Evolutionary conservation across 495 filamentous ascomycete species (phyloP).

Genomic region (Daldinia caldariorum): DNA sequence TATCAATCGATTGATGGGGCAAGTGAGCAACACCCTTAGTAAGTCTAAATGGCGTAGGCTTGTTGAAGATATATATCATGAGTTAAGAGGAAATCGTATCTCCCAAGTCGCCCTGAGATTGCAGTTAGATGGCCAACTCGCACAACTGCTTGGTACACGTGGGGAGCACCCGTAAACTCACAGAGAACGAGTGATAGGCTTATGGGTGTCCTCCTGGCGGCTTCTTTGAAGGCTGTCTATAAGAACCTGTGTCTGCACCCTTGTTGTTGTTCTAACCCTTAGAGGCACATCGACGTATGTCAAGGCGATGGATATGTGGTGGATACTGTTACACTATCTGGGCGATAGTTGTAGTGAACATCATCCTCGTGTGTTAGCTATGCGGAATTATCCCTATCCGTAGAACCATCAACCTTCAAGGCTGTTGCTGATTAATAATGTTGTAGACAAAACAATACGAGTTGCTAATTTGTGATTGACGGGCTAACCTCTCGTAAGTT

Average conservation of each 20-base stretch:
- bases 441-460: slow-evolving; percentile 1
- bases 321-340: slow-evolving; percentile 5
- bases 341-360: slow-evolving; percentile 9
- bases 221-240: slow-evolving; percentile 7
- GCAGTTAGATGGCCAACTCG: not conserved
- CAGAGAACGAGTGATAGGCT: slow-evolving; percentile 2
- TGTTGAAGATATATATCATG: slow-evolving; percentile 20
- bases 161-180: slow-evolving; percentile 28
- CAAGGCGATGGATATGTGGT: slow-evolving; percentile 12
- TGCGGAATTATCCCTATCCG: slow-evolving; percentile 4
- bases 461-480: not conserved
- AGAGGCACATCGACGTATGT: not conserved
- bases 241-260: slow-evolving; percentile 2
- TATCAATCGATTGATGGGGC: slow-evolving; percentile 3
- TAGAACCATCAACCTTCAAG: slow-evolving; percentile 8
- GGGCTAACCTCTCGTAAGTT: not conserved
- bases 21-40: slow-evolving; percentile 6
- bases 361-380: slow-evolving; percentile 12
- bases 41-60: slow-evolving; percentile 21
- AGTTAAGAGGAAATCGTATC: not conserved
- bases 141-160: slow-evolving; percentile 18
- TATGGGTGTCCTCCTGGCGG: slow-evolving; percentile 7
- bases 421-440: not conserved
- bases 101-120: not conserved
- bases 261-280: slow-evolving; percentile 15